These are phyloP conservation scores for Penicillium italicum DNA, from an alignment of 2,329 filamentous ascomycete species.

Conservation along the genomic window DNA sequence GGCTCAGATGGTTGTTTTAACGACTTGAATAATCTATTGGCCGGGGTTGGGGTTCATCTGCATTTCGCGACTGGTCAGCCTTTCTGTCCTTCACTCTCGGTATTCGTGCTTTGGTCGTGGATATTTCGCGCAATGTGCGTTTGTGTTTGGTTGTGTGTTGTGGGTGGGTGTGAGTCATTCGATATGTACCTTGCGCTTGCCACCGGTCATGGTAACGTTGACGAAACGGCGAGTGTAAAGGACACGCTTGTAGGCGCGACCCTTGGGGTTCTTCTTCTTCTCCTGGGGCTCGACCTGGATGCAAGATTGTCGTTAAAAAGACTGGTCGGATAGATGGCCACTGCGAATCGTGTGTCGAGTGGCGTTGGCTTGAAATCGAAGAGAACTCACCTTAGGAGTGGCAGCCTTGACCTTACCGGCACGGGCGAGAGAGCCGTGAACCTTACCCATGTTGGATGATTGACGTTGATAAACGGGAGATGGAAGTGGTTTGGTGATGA, in stretches of 20 bases:
- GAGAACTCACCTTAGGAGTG: constrained; percentile 37
- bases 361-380: constrained; percentile 10
- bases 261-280: constrained; percentile 97
- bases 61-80: constrained; percentile 16
- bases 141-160: constrained; percentile 24
- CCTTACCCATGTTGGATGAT: constrained; percentile 69
- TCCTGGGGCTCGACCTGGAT: constrained; percentile 49
- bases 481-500: constrained; percentile 26
- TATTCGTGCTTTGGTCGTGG: constrained; percentile 8
- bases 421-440: constrained; percentile 91
- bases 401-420: constrained; percentile 98
- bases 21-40: constrained; percentile 50
- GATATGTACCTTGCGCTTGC: constrained; percentile 85
- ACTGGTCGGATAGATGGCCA: constrained; percentile 5
- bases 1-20: constrained; percentile 24
- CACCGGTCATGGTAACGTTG: constrained; percentile 94
- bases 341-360: constrained; percentile 12
- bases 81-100: constrained; percentile 7
- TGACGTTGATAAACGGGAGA: constrained; percentile 24
- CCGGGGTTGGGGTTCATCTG: constrained; percentile 87
- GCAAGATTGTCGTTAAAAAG: constrained; percentile 20
- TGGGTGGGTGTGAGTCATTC: constrained; percentile 14
- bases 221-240: constrained; percentile 97
- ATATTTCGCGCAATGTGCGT: neutral
- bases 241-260: constrained; percentile 94